Evolutionary conservation across 495 filamentous ascomycete genomes (phyloP), one percentile per base, ranked within the genome.

Genomic region (Xylaria scruposa): DNA sequence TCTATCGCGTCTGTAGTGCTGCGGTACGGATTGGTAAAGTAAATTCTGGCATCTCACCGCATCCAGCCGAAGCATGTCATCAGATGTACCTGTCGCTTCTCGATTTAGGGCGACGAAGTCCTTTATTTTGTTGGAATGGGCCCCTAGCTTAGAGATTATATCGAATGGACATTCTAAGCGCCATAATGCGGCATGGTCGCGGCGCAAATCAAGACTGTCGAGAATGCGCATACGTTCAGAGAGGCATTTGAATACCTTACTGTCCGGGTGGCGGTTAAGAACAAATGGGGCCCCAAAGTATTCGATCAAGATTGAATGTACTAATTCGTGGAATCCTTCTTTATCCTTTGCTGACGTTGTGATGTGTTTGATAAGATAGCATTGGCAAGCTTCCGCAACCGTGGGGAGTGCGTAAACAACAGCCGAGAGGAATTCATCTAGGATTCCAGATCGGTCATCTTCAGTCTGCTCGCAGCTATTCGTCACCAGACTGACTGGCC

Each of bases 381-480:
- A 67, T 26, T 36, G 33, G 36, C 8, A 24, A 17, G 29, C 10
- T 67, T 21, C 13, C 40, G 64, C 60, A 24, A 73, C 40, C 0
- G 26, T 4, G 13, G 59, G 67, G 15, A 67, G 29, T 4, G 10
- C 21, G 4, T 31, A n/a, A 17, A 53, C 44, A 51, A 67, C 38
- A 24, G 56, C 70, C 3, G 24, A 36, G 8, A 72, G 58, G n/a
- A 74, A 71, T 17, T 72, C 65, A 1, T 59, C 64, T 40, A 70
- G 51, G 13, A 72, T 67, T 3, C 73, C 73, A 5, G 47, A 33
- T n/a, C 62, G 56, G 2, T 49, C 42, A 24, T 68, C 47, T 29
- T 51, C 40, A 7, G 17, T 53, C 15, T 70, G 15, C 38, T 71
- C 36, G 49, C 49, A 71, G 53, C 29, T 33, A 24, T 46, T 42